These are phyloP conservation scores for Massarina eburnea DNA, from an alignment of 2,329 filamentous ascomycete species.

Conservation along the genomic window DNA sequence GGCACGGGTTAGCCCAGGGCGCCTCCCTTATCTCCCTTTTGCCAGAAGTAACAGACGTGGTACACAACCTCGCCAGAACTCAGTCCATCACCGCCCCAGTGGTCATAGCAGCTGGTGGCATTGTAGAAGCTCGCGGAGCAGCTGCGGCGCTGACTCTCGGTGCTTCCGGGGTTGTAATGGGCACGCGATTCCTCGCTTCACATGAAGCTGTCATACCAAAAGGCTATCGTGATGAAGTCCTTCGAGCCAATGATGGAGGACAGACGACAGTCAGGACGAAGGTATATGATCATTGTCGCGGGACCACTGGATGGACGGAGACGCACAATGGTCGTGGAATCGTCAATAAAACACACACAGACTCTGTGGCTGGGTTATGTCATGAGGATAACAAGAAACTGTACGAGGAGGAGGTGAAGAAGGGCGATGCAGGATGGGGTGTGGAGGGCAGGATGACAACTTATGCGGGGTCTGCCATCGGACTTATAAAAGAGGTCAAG, in stretches of 20 bases:
- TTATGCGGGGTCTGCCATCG: slow-evolving; percentile 65
- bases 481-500: slow-evolving; percentile 56
- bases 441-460: slow-evolving; percentile 57
- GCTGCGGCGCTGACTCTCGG: slow-evolving; percentile 60
- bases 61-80: slow-evolving; percentile 33
- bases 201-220: slow-evolving; percentile 50
- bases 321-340: slow-evolving; percentile 61
- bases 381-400: slow-evolving; percentile 49
- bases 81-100: slow-evolving; percentile 22
- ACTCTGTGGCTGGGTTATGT: slow-evolving; percentile 43
- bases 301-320: slow-evolving; percentile 60
- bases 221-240: slow-evolving; percentile 52
- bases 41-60: slow-evolving; percentile 57
- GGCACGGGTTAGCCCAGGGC: slow-evolving; percentile 60
- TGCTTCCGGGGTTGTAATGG: slow-evolving; percentile 58
- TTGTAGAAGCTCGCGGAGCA: slow-evolving; percentile 58
- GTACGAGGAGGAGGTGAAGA: slow-evolving; percentile 52
- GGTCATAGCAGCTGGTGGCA: slow-evolving; percentile 62
- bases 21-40: slow-evolving; percentile 59
- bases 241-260: slow-evolving; percentile 54
- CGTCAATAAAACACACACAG: slow-evolving; percentile 55
- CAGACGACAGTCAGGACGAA: slow-evolving; percentile 53
- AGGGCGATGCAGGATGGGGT: slow-evolving; percentile 57
- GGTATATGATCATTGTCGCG: slow-evolving; percentile 57
- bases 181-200: slow-evolving; percentile 63